A percentile compares a stretch with the other conserved stretches of the same genome.
These are phyloP conservation scores for Rhodotorula sp. DNA, from an alignment of 1,284 basidiomycete species.

Conservation along the genomic window DNA sequence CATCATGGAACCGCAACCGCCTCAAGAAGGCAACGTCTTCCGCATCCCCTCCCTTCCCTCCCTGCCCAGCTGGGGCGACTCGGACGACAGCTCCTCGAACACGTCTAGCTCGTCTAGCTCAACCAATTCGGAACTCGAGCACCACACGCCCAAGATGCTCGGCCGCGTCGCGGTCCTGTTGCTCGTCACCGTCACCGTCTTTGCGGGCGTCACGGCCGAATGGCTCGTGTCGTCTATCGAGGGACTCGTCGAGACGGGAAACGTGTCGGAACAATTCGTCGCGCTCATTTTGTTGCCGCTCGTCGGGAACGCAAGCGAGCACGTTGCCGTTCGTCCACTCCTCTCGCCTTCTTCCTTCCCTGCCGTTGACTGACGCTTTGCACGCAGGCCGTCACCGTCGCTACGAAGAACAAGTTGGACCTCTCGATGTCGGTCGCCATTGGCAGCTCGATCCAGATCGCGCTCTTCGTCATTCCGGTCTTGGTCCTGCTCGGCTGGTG, in stretches of 20 bases:
- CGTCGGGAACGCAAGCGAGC: slow-evolving; percentile 70
- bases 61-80: slow-evolving; percentile 40
- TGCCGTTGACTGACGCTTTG: background rate
- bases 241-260: slow-evolving; percentile 55
- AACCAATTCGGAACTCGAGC: background rate
- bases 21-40: slow-evolving; percentile 44
- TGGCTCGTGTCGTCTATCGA: slow-evolving; percentile 75
- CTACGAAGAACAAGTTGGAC: slow-evolving; percentile 65
- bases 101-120: background rate
- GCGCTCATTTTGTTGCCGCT: slow-evolving; percentile 78
- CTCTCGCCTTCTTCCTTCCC: too few species aligned
- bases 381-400: slow-evolving; percentile 71
- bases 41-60: slow-evolving; percentile 42
- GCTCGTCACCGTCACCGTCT: slow-evolving; percentile 51
- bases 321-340: slow-evolving; percentile 57
- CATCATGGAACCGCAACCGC: slow-evolving; percentile 41
- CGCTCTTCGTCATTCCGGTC: slow-evolving; percentile 74
- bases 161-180: slow-evolving; percentile 51
- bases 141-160: slow-evolving; percentile 53
- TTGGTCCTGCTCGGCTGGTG: slow-evolving; percentile 56
- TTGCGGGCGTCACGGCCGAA: slow-evolving; percentile 70
- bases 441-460: slow-evolving; percentile 42
- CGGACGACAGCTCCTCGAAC: slow-evolving; percentile 21
- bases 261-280: slow-evolving; percentile 64
- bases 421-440: slow-evolving; percentile 48